Percentiles rank a stretch among this genome's conserved stretches.
These are phyloP conservation scores for Melanogaster broomeanus DNA, from an alignment of 768 basidiomycete genomes.

Conservation along the genomic window DNA sequence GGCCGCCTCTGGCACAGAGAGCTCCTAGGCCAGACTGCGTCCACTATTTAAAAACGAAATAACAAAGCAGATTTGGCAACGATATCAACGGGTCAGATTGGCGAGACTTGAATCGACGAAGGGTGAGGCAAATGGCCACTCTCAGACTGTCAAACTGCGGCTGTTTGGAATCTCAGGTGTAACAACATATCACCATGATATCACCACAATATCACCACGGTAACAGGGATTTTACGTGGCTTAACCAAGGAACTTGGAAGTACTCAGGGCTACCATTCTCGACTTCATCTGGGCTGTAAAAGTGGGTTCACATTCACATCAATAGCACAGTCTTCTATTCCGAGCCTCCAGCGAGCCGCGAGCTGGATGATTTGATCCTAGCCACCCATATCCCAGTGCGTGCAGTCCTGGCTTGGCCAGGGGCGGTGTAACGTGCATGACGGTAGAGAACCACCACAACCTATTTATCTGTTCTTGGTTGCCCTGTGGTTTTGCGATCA, in stretches of 20 bases:
- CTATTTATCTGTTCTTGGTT: constrained; percentile 45
- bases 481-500: constrained; percentile 24
- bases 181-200: no score
- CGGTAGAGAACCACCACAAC: neutral
- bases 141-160: no score
- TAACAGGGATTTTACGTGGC: constrained; percentile 28
- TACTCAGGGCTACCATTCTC: neutral
- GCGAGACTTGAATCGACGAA: neutral
- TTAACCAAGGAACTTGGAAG: neutral
- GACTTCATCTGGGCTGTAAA: neutral
- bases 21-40: neutral
- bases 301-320: constrained; percentile 2
- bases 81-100: neutral
- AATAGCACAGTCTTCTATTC: neutral
- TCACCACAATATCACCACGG: constrained; percentile 34
- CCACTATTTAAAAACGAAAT: neutral
- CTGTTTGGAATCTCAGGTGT: no score
- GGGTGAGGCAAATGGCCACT: no score
- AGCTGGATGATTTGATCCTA: no score
- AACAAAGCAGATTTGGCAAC: neutral
- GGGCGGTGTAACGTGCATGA: neutral
- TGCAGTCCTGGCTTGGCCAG: no score
- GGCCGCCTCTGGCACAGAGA: constrained; percentile 8
- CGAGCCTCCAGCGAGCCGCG: neutral
- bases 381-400: no score